Evolutionary conservation across 495 filamentous ascomycete genomes (phyloP).

Genomic region (Massariosphaeria phaeospora): DNA sequence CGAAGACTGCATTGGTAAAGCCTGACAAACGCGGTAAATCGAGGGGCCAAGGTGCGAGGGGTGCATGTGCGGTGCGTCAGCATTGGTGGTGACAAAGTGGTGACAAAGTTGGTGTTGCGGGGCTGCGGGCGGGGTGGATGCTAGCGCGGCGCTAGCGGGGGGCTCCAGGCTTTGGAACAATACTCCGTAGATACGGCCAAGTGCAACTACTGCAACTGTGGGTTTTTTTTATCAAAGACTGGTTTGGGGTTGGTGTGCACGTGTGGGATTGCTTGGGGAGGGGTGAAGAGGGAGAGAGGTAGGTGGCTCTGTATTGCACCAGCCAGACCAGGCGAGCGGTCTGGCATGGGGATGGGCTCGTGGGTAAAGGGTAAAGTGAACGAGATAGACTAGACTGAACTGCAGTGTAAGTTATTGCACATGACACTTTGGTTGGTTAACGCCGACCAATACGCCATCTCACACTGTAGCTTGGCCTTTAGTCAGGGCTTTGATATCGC

Average conservation of each 20-base stretch:
- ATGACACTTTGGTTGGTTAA: neutral
- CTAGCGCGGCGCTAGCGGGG: conserved; percentile 4
- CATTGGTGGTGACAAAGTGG: conserved; percentile 19
- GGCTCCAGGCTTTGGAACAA: neutral
- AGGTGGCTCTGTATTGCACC: no score
- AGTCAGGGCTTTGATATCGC: conserved; percentile 1
- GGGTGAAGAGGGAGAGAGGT: no score
- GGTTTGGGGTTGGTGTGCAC: neutral
- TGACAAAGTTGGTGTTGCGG: conserved; percentile 10
- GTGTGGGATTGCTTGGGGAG: no score
- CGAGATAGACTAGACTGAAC: no score
- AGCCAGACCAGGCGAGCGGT: neutral
- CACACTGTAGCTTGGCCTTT: neutral
- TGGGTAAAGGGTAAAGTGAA: neutral
- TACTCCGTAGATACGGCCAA: neutral
- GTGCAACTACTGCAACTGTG: no score
- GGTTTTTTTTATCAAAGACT: conserved; percentile 17
- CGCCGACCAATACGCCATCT: neutral
- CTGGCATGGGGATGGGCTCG: neutral
- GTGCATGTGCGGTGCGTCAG: no score
- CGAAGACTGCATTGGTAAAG: no score
- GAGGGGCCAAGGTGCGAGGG: no score
- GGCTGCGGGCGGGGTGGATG: neutral
- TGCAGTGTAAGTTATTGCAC: neutral
- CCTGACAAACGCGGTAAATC: no score